Conservation (phyloP, 441 rosid genomes). For the Gossypium trilobum region DNA sequence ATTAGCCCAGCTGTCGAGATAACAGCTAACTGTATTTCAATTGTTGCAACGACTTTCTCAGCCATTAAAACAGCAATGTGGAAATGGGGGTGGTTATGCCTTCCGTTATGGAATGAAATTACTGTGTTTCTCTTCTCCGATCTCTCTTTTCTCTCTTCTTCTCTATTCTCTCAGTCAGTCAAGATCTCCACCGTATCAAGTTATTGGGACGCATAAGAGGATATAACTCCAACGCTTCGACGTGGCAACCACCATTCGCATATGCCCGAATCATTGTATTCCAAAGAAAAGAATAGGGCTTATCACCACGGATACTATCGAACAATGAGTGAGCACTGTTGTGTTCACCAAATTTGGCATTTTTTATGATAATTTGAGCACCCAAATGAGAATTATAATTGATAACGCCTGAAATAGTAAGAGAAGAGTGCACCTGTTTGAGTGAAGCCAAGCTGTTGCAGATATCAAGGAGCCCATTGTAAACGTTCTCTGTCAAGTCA, state of each 20-base stretch:
- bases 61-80: too few species aligned
- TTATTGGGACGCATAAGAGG: constrained; percentile 34
- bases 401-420: constrained; percentile 26
- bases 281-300: constrained; percentile 36
- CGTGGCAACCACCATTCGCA: constrained; percentile 27
- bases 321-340: constrained; percentile 29
- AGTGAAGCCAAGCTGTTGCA: constrained; percentile 25
- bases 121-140: too few species aligned
- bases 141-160: too few species aligned
- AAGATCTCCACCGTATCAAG: too few species aligned
- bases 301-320: constrained; percentile 15
- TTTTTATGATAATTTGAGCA: constrained; percentile 32
- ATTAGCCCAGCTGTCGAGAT: too few species aligned
- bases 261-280: constrained; percentile 46
- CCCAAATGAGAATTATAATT: constrained; percentile 27
- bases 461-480: constrained; percentile 23
- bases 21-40: too few species aligned
- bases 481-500: constrained; percentile 21
- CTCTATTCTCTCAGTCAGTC: too few species aligned
- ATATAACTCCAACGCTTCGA: constrained; percentile 35
- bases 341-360: constrained; percentile 29
- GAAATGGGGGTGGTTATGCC: too few species aligned
- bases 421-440: constrained; percentile 38
- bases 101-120: too few species aligned
- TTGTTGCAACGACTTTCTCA: too few species aligned